Evolutionary conservation across 192 early-diverging fungal genomes (phyloP).

Genomic region (Umbelopsis sp.): DNA sequence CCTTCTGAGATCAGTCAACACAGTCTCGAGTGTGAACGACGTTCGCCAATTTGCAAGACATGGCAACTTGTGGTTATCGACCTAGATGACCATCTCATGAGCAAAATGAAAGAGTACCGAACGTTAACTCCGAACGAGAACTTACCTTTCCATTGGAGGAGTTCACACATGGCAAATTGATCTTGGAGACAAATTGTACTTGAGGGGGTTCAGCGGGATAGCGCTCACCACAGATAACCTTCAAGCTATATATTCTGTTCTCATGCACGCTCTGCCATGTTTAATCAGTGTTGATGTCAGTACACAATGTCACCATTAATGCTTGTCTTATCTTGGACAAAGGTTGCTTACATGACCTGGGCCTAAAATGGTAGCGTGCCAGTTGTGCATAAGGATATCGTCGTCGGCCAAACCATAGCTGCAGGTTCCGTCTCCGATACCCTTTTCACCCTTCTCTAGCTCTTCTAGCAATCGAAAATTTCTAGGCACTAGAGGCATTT

Average conservation of each 20-base stretch:
- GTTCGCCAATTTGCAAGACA: conserved; percentile 89
- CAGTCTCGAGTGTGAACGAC: conserved; percentile 73
- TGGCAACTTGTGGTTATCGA: conserved; percentile 63
- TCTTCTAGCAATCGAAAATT: conserved; percentile 97
- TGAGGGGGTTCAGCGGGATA: conserved; percentile 86
- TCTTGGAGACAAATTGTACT: conserved; percentile 78
- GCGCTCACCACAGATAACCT: conserved; percentile 77
- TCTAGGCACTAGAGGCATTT: conserved; percentile 76
- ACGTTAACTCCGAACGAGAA: neutral
- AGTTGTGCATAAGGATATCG: conserved; percentile 77
- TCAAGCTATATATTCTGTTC: conserved; percentile 92
- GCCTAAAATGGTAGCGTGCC: conserved; percentile 96
- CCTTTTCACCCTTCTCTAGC: conserved; percentile 97
- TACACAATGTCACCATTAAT: neutral
- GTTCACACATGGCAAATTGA: conserved; percentile 90
- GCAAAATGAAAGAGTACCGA: neutral
- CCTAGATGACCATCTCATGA: conserved; percentile 41
- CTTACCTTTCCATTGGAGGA: conserved; percentile 75
- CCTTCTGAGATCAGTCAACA: conserved; percentile 83
- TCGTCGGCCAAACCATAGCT: conserved; percentile 89
- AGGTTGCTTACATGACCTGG: conserved; percentile 66
- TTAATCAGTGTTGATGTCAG: neutral
- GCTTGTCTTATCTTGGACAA: neutral
- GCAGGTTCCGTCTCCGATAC: conserved; percentile 90
- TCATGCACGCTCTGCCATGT: conserved; percentile 84